Percentiles rank a stretch among this genome's conserved stretches.
Conservation (phyloP, 805 yeast genomes). For the Clavispora vitiphila region DNA sequence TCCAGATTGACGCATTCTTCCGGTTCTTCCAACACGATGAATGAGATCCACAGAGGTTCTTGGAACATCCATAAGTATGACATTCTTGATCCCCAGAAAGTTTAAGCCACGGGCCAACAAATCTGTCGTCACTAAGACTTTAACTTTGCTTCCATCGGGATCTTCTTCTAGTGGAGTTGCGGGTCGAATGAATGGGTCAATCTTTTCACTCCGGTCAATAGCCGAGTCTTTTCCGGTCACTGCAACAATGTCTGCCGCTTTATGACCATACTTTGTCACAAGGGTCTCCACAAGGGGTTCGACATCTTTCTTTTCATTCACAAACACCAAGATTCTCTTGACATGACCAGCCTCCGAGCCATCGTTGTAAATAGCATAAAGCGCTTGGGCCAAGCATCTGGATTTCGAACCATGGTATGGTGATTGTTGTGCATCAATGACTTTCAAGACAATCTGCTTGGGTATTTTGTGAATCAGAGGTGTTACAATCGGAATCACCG, state of each 20-base stretch:
- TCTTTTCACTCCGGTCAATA: conserved; percentile 52
- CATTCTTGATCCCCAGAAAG: conserved; percentile 75
- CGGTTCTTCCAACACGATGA: conserved; percentile 92
- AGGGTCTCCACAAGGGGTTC: conserved; percentile 53
- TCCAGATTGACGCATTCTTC: conserved; percentile 85
- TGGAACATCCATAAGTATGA: conserved; percentile 82
- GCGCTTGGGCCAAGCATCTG: conserved; percentile 81
- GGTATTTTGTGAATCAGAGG: conserved; percentile 87
- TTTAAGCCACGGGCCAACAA: conserved; percentile 86
- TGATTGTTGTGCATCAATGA: conserved; percentile 67
- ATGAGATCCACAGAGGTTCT: conserved; percentile 77
- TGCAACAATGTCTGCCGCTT: conserved; percentile 48
- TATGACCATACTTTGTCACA: conserved; percentile 31
- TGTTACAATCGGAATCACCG: conserved; percentile 56
- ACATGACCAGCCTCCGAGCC: conserved; percentile 72
- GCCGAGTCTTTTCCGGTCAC: conserved; percentile 63
- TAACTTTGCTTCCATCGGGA: conserved; percentile 34
- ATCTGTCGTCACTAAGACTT: conserved; percentile 83
- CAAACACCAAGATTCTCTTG: conserved; percentile 81
- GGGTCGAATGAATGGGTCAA: conserved; percentile 61
- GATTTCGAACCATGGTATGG: conserved; percentile 84
- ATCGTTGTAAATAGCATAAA: conserved; percentile 80
- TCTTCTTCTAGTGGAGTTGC: conserved; percentile 41
- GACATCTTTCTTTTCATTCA: conserved; percentile 67
- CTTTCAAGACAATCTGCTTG: conserved; percentile 60